Conservation (phyloP, 495 filamentous ascomycete genomes). For the Immersiella caudata region DNA sequence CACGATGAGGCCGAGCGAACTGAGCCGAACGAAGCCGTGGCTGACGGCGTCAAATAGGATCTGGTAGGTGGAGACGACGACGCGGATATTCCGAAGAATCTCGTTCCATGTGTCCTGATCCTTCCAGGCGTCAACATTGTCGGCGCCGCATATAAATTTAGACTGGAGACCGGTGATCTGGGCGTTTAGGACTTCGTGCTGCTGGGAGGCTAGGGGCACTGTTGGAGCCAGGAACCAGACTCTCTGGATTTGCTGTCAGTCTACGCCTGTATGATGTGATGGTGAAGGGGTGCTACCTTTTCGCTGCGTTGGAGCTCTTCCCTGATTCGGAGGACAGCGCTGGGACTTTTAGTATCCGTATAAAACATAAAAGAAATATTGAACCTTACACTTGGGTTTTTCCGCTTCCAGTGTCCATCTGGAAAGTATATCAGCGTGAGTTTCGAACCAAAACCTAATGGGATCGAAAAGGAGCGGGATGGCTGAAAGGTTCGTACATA, state of each 20-base stretch:
- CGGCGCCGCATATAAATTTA: conserved; percentile 65
- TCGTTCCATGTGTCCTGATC: conserved; percentile 72
- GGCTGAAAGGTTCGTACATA: conserved; percentile 40
- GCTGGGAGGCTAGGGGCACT: conserved; percentile 73
- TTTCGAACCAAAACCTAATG: conserved; percentile 7
- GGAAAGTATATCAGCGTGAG: background rate
- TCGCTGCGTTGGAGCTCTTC: conserved; percentile 67
- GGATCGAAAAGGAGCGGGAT: background rate
- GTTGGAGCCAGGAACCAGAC: conserved; percentile 88
- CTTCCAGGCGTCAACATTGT: conserved; percentile 77
- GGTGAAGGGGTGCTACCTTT: conserved; percentile 56
- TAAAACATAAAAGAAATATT: background rate
- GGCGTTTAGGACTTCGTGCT: conserved; percentile 61
- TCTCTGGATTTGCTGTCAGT: conserved; percentile 53
- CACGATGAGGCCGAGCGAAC: conserved; percentile 68
- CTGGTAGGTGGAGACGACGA: conserved; percentile 78
- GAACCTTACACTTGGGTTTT: conserved; percentile 86
- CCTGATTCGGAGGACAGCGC: conserved; percentile 76
- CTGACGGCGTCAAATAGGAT: conserved; percentile 76
- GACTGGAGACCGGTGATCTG: conserved; percentile 67
- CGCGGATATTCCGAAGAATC: conserved; percentile 64
- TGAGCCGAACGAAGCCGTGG: conserved; percentile 78
- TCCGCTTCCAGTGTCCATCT: conserved; percentile 94
- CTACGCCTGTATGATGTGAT: background rate
- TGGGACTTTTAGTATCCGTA: conserved; percentile 36